phyloP scores from a whole-genome alignment of 176 grass and related monocot species.

The Carex littledalei region DNA sequence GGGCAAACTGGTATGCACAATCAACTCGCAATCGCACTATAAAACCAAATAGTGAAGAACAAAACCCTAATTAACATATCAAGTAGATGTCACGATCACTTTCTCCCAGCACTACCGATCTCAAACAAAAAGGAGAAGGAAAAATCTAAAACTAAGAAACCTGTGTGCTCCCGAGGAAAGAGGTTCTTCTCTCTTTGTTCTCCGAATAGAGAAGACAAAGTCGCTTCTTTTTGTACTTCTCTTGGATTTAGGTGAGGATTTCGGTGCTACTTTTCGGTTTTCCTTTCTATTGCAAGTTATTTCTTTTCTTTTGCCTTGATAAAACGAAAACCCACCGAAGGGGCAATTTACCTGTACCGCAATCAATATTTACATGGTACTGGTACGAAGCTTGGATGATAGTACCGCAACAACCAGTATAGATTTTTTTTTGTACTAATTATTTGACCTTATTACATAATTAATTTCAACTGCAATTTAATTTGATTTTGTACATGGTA shows the following conservation, averaged over 20 bases:
- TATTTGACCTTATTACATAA: too few relatives aligned
- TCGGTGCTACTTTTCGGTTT: not conserved
- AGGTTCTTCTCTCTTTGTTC: not conserved
- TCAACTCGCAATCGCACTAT: not conserved
- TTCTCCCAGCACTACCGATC: not conserved
- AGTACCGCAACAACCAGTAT: too few relatives aligned
- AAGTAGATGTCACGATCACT: not conserved
- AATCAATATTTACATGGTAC: too few relatives aligned
- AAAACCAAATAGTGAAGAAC: not conserved
- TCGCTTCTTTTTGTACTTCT: not conserved
- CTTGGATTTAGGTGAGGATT: not conserved
- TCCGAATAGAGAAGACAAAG: not conserved
- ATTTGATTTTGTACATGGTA: too few relatives aligned
- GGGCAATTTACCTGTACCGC: too few relatives aligned
- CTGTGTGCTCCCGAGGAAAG: not conserved
- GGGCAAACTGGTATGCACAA: not conserved
- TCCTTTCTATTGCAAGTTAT: not conserved
- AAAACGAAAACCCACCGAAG: not conserved
- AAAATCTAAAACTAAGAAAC: constrained; percentile 1
- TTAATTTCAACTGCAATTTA: too few relatives aligned
- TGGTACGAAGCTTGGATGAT: too few relatives aligned
- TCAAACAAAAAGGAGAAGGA: not conserved
- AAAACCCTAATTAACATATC: not conserved
- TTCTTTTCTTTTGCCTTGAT: not conserved
- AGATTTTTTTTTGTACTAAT: too few relatives aligned